Percentiles rank a stretch among this genome's conserved stretches.
Evolutionary conservation across 306 rosid genomes (phyloP).

Genomic region (Cicer yamashitae): DNA sequence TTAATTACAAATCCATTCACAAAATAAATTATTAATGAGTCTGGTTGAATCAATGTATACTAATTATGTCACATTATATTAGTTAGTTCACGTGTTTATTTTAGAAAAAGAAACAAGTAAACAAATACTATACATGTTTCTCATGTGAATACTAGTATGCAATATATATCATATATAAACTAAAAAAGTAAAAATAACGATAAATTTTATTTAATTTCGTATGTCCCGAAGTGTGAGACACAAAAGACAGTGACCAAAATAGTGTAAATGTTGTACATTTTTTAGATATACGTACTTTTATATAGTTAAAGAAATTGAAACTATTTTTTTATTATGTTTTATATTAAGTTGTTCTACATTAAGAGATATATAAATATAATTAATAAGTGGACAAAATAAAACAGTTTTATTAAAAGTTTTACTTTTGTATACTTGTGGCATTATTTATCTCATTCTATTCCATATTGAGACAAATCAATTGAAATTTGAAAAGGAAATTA

Average conservation of each 20-base stretch:
- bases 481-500: constrained; percentile 21
- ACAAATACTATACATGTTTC: constrained; percentile 28
- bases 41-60: too few species aligned
- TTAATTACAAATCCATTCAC: not conserved
- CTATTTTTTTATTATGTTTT: too few species aligned
- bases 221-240: too few species aligned
- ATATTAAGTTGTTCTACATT: too few species aligned
- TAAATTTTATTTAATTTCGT: too few species aligned
- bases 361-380: not conserved
- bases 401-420: constrained; percentile 5
- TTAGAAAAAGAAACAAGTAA: constrained; percentile 41
- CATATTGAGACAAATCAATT: constrained; percentile 41
- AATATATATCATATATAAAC: too few species aligned
- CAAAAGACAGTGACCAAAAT: too few species aligned
- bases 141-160: constrained; percentile 9
- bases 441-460: constrained; percentile 4
- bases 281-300: too few species aligned
- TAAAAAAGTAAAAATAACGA: too few species aligned
- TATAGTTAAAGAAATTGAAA: too few species aligned
- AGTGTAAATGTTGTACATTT: too few species aligned
- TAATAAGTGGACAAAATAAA: constrained; percentile 38
- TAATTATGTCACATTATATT: too few species aligned
- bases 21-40: not conserved
- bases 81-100: constrained; percentile 18
- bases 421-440: constrained; percentile 32